phyloP scores from a whole-genome alignment of 495 filamentous ascomycete species.

The Aspergillus nidulans region DNA sequence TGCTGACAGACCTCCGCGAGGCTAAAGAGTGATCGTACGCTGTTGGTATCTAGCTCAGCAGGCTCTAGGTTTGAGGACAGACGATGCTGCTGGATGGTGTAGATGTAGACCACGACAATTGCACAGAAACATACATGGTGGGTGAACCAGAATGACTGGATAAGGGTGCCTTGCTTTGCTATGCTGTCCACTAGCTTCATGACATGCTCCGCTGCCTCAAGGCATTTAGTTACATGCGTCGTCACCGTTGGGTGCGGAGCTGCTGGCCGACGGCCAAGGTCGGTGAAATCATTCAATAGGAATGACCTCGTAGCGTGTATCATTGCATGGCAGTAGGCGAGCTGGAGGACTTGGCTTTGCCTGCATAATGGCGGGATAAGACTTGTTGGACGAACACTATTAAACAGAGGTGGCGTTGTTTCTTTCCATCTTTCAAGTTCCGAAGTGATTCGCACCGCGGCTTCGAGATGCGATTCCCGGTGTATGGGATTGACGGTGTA shows the following conservation, averaged over 20 bases:
- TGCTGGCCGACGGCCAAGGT: constrained; percentile 33
- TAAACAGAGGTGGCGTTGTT: constrained; percentile 41
- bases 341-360: constrained; percentile 50
- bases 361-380: constrained; percentile 50
- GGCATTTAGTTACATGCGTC: constrained; percentile 38
- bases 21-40: constrained; percentile 30
- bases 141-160: constrained; percentile 49
- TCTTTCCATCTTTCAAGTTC: constrained; percentile 39
- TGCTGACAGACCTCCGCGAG: constrained; percentile 44
- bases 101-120: constrained; percentile 51
- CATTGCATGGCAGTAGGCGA: constrained; percentile 50
- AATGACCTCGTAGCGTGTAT: constrained; percentile 56
- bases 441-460: constrained; percentile 33
- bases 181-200: constrained; percentile 37
- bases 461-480: constrained; percentile 36
- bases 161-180: constrained; percentile 34
- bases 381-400: constrained; percentile 39
- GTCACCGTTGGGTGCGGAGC: constrained; percentile 30
- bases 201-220: constrained; percentile 40
- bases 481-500: constrained; percentile 43
- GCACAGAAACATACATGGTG: constrained; percentile 53
- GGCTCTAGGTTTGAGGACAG: constrained; percentile 23
- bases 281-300: constrained; percentile 48
- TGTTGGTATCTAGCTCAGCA: constrained; percentile 22
- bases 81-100: constrained; percentile 48